phyloP scores from a whole-genome alignment of 108 stramenopile species.

The Pseudonitzschia delicatissima region DNA sequence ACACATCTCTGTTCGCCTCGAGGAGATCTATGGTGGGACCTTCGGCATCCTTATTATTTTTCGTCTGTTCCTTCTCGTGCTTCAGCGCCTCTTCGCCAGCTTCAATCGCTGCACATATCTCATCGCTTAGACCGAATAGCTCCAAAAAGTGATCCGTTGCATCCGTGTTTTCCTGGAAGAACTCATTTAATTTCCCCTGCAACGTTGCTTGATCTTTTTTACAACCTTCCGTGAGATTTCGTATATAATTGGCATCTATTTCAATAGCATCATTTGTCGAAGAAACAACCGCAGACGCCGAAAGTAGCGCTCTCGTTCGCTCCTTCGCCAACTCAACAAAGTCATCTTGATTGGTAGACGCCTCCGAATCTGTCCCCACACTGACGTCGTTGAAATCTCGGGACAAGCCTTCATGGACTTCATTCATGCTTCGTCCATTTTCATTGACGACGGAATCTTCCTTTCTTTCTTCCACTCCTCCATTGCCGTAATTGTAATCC shows the following conservation, averaged over 20 bases:
- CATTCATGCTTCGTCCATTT: background rate
- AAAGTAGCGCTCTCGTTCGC: background rate
- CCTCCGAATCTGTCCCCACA: background rate
- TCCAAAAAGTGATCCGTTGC: slow-evolving; percentile 29
- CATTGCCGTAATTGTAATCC: slow-evolving; percentile 6
- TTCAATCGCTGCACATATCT: slow-evolving; percentile 28
- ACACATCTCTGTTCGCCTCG: slow-evolving; percentile 52
- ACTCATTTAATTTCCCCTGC: slow-evolving; percentile 24
- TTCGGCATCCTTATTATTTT: slow-evolving; percentile 12
- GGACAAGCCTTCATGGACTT: background rate
- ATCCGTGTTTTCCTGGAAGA: slow-evolving; percentile 24
- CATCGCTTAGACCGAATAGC: slow-evolving; percentile 37
- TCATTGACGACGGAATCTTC: background rate
- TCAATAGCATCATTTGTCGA: background rate
- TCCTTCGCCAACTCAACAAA: background rate
- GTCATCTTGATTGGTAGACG: background rate
- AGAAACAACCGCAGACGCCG: background rate
- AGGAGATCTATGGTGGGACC: slow-evolving; percentile 39
- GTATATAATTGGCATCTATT: background rate
- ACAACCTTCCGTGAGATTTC: slow-evolving; percentile 25
- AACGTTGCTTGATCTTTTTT: slow-evolving; percentile 29
- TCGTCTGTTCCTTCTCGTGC: slow-evolving; percentile 13
- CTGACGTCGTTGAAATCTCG: background rate
- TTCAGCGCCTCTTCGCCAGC: slow-evolving; percentile 25
- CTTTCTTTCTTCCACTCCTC: background rate